These are phyloP conservation scores for Candida pseudoglaebosa DNA, from an alignment of 805 yeast species.

Conservation along the genomic window DNA sequence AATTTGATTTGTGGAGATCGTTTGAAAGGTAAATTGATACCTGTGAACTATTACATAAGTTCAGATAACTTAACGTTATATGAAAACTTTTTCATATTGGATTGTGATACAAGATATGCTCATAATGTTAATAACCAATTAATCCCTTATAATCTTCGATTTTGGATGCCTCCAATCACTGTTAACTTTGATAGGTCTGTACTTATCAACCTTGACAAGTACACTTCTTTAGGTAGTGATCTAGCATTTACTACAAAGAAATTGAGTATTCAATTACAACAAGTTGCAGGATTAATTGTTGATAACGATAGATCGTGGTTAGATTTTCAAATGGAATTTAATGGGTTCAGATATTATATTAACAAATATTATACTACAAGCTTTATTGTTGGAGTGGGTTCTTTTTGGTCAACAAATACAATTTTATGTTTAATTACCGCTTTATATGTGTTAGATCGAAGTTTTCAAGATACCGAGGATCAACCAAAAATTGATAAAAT, in stretches of 20 bases:
- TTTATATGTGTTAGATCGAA: slow-evolving; percentile 18
- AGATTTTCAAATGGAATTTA: slow-evolving; percentile 32
- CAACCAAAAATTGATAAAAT: slow-evolving; percentile 1
- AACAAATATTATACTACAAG: slow-evolving; percentile 30
- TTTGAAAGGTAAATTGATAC: neutral
- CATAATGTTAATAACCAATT: slow-evolving; percentile 27
- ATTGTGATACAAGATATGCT: slow-evolving; percentile 29
- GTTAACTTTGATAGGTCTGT: slow-evolving; percentile 13
- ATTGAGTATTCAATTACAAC: neutral
- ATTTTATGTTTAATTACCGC: slow-evolving; percentile 25
- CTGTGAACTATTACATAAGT: slow-evolving; percentile 3
- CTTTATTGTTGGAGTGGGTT: slow-evolving; percentile 30
- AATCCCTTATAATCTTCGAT: slow-evolving; percentile 33
- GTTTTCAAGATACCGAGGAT: neutral
- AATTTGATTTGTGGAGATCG: slow-evolving; percentile 7
- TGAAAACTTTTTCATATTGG: slow-evolving; percentile 14
- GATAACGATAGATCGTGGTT: slow-evolving; percentile 14
- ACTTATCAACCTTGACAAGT: slow-evolving; percentile 1
- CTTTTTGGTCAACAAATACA: slow-evolving; percentile 36
- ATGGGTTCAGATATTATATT: slow-evolving; percentile 40
- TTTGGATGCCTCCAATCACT: slow-evolving; percentile 34
- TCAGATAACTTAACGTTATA: slow-evolving; percentile 1
- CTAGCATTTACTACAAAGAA: neutral
- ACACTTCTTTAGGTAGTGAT: neutral
- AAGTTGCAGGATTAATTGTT: slow-evolving; percentile 9